A percentile compares a stretch with the other conserved stretches of the same genome.
Evolutionary conservation across 164 flowering plant species (phyloP).

Genomic region (Vitis riparia): DNA sequence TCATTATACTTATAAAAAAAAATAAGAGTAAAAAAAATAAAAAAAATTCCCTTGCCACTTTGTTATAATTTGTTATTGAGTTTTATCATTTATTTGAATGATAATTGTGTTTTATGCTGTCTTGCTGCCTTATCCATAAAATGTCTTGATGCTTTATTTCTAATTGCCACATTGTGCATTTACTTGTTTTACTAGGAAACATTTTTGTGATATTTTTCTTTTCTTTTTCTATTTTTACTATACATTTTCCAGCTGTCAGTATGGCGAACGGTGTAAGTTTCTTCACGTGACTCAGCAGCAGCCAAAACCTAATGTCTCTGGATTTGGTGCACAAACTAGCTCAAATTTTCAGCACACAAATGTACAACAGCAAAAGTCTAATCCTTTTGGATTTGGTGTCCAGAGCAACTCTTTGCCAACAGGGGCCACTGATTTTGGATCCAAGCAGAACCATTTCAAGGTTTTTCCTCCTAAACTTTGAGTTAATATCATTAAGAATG

Average conservation of each 20-base stretch:
- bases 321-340: constrained; percentile 46
- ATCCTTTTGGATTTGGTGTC: constrained; percentile 84
- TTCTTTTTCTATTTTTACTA: neutral
- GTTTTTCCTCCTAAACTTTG: constrained; percentile 15
- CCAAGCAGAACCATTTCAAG: constrained; percentile 47
- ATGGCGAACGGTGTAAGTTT: constrained; percentile 69
- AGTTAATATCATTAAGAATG: neutral
- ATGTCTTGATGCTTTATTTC: neutral
- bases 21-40: too few species aligned
- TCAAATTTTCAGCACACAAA: constrained; percentile 26
- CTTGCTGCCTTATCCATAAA: too few species aligned
- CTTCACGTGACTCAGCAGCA: constrained; percentile 57
- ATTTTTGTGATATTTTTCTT: neutral
- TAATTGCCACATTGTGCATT: neutral
- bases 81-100: too few species aligned
- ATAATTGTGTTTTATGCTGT: too few species aligned
- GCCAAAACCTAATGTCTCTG: constrained; percentile 42
- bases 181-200: neutral
- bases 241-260: constrained; percentile 58
- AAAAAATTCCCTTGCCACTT: too few species aligned
- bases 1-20: too few species aligned
- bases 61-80: too few species aligned
- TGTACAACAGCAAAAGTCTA: constrained; percentile 48
- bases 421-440: constrained; percentile 34
- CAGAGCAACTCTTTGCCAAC: constrained; percentile 41